Conservation (phyloP, 352 stramenopile species). For the Pythium vanterpoolii region DNA sequence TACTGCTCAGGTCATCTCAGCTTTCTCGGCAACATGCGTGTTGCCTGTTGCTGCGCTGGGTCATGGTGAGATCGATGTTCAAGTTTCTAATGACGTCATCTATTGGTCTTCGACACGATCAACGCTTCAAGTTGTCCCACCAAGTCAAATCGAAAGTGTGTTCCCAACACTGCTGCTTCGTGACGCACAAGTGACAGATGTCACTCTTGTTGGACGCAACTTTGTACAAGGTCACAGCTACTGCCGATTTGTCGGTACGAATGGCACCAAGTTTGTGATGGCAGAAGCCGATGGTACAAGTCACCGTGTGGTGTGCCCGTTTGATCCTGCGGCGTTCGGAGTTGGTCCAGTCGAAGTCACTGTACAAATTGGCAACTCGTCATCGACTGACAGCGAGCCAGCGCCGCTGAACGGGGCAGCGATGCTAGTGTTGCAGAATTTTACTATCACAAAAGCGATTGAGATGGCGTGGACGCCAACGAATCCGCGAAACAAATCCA, state of each 20-base stretch:
- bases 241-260: conserved; percentile 9
- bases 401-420: not conserved
- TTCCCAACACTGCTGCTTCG: conserved; percentile 3
- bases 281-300: not conserved
- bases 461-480: not conserved
- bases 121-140: conserved; percentile 1
- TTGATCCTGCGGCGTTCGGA: not conserved
- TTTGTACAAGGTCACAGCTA: conserved; percentile 14
- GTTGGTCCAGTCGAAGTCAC: not conserved
- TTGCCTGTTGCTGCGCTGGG: not conserved
- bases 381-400: not conserved
- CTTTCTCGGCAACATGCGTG: not conserved
- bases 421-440: conserved; percentile 9
- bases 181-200: not conserved
- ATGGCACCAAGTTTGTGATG: not conserved
- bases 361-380: not conserved
- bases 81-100: conserved; percentile 17
- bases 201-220: conserved; percentile 14
- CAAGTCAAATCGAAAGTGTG: conserved; percentile 1
- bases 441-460: conserved; percentile 1
- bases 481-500: not conserved
- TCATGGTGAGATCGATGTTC: conserved; percentile 2
- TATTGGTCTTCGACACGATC: conserved; percentile 9
- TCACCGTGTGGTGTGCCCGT: not conserved
- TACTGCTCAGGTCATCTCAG: not conserved